Base-by-base conservation (phyloP, 768 basidiomycete genomes). In the Rossbeevera mucosa region DNA sequence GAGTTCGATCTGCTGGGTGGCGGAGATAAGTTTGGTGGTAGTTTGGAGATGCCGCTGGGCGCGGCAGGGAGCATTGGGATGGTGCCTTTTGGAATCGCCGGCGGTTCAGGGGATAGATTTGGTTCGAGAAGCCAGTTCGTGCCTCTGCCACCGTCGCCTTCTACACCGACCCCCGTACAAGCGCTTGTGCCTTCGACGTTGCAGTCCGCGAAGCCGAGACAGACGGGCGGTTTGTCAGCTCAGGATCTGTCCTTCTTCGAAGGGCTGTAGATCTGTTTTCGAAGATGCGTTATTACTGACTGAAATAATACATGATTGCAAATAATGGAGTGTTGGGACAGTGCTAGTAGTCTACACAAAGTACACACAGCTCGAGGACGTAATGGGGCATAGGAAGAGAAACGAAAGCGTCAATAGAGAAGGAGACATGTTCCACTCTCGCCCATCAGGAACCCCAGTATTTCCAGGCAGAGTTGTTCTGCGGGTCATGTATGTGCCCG, bases 211-310 rank as follows among this genome's bases (percentile, higher is more conserved):
- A 57, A 65, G 44, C 56, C 66, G 42, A 63, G 44, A 49, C 58
- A 57, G 62, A 68, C 61, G n/a, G 81, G 82, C 12, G 86, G 85
- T 4, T 66, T 92, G 46, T 87, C 85, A 4, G 90, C 88, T 2
- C 87, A 90, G 69, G 91, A 92, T 76, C 66, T 92, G 47, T 89
- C 85, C 16, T 93, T 94, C 67, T 94, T 93, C 64, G 91, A 93
- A 69, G 86, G 88, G 30, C 61, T 86, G 28, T 88, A 66, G 66
- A 31, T 40, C 3, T 38, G 4, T 38, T 38, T 36, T 8, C 28
- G 29, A 5, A n/a, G n/a, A n/a, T n/a, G n/a, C n/a, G n/a, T n/a
- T n/a, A n/a, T n/a, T n/a, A n/a, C n/a, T n/a, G n/a, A n/a, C n/a
- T n/a, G n/a, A n/a, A n/a, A n/a, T n/a, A n/a, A n/a, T n/a, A n/a